Conservation (phyloP, 1,139 yeast genomes). For the Citeromyces hawaiiensis region DNA sequence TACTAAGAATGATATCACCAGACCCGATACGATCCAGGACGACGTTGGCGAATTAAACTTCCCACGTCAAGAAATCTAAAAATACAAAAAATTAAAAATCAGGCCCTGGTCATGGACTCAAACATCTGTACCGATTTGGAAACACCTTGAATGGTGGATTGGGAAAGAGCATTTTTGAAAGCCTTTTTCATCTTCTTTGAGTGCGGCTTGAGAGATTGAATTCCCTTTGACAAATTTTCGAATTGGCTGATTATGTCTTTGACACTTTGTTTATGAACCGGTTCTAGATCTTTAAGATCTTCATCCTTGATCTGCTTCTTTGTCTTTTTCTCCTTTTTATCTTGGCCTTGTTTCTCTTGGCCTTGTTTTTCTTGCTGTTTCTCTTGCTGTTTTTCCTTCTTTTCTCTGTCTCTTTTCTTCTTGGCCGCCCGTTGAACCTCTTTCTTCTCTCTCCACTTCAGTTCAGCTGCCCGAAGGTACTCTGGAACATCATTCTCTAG, state of each 20-base stretch:
- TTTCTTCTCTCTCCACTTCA: neutral
- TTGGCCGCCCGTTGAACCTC: neutral
- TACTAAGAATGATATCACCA: no score
- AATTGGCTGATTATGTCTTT: neutral
- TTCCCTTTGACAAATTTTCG: neutral
- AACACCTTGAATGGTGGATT: neutral
- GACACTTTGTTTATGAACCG: neutral
- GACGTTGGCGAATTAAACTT: no score
- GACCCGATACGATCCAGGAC: no score
- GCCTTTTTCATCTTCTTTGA: neutral
- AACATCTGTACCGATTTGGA: neutral
- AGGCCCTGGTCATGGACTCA: neutral
- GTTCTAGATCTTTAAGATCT: neutral
- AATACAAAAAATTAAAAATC: neutral
- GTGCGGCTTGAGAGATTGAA: neutral
- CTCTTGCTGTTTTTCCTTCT: neutral
- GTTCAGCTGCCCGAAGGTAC: neutral
- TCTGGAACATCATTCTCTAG: neutral
- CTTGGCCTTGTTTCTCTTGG: neutral
- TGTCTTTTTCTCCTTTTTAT: neutral
- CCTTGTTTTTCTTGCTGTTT: neutral
- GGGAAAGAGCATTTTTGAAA: neutral
- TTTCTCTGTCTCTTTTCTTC: neutral
- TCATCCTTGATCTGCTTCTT: neutral
- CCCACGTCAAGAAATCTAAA: neutral